Percentiles rank a stretch among this genome's conserved stretches.
phyloP scores from a whole-genome alignment of 108 stramenopile genomes.

The Cyclotella atomus region DNA sequence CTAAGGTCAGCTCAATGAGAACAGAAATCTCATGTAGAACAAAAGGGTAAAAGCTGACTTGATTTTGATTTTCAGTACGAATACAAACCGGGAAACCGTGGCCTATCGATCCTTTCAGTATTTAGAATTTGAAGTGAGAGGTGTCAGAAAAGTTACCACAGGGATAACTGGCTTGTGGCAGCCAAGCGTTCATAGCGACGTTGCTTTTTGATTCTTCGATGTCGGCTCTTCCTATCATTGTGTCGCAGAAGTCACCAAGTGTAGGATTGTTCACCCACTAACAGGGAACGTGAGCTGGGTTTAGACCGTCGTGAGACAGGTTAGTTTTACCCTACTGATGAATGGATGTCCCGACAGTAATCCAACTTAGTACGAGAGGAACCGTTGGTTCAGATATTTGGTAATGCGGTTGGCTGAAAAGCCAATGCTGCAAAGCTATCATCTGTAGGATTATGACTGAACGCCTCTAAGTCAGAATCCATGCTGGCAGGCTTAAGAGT shows the following conservation, averaged over 20 bases:
- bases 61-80: constrained; percentile 97
- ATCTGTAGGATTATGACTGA: constrained; percentile 95
- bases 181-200: constrained; percentile 88
- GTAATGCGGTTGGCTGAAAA: too few species aligned
- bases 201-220: constrained; percentile 96
- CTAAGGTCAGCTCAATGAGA: constrained; percentile 97
- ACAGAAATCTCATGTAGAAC: constrained; percentile 95
- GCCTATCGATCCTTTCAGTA: constrained; percentile 97
- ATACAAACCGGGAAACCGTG: constrained; percentile 96
- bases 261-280: constrained; percentile 98
- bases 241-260: constrained; percentile 96
- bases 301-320: constrained; percentile 99
- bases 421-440: constrained; percentile 94
- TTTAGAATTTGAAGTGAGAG: constrained; percentile 95
- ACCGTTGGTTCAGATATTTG: too few species aligned
- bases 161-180: constrained; percentile 98
- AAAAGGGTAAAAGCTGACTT: constrained; percentile 96
- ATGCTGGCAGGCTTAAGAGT: constrained; percentile 91
- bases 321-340: too few species aligned
- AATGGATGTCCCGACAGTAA: too few species aligned
- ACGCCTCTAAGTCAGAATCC: constrained; percentile 97
- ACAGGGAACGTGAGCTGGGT: constrained; percentile 97
- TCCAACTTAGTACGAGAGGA: too few species aligned
- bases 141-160: constrained; percentile 99
- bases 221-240: constrained; percentile 97